Percentiles rank a stretch among this genome's conserved stretches.
phyloP scores from a whole-genome alignment of 1,284 basidiomycete genomes.

The Sanghuangporus sanghuang region DNA sequence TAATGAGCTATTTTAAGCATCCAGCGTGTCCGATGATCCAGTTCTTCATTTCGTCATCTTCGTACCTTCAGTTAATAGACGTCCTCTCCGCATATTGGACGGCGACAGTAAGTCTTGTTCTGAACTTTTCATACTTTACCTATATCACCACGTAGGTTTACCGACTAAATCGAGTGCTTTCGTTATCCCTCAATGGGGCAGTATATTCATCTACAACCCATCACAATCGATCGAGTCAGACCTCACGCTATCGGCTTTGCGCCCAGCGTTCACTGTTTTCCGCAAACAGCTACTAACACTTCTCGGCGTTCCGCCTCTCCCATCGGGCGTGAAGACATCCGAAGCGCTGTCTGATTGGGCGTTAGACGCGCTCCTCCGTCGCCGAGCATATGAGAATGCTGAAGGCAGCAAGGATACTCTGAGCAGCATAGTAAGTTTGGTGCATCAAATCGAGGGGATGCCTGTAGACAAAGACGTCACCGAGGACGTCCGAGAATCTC shows the following conservation, averaged over 20 bases:
- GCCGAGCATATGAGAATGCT: conserved; percentile 69
- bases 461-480: conserved; percentile 76
- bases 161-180: conserved; percentile 61
- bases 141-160: conserved; percentile 29
- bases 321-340: conserved; percentile 28
- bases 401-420: conserved; percentile 69
- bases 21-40: conserved; percentile 82
- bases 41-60: conserved; percentile 93
- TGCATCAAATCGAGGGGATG: conserved; percentile 86
- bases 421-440: conserved; percentile 74
- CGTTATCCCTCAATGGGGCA: conserved; percentile 93
- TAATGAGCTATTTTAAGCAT: conserved; percentile 41
- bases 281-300: conserved; percentile 70
- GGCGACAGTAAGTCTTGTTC: conserved; percentile 39
- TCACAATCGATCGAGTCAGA: conserved; percentile 19
- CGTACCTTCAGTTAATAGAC: conserved; percentile 65
- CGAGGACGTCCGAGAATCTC: conserved; percentile 63
- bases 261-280: conserved; percentile 66
- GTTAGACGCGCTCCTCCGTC: conserved; percentile 69
- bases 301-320: conserved; percentile 72
- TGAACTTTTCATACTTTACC: background rate
- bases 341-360: conserved; percentile 64
- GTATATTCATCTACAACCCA: conserved; percentile 79
- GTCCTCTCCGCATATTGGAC: conserved; percentile 70
- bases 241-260: conserved; percentile 43